Conservation (phyloP, 495 filamentous ascomycete genomes). For the Aspergillus hancockii region DNA sequence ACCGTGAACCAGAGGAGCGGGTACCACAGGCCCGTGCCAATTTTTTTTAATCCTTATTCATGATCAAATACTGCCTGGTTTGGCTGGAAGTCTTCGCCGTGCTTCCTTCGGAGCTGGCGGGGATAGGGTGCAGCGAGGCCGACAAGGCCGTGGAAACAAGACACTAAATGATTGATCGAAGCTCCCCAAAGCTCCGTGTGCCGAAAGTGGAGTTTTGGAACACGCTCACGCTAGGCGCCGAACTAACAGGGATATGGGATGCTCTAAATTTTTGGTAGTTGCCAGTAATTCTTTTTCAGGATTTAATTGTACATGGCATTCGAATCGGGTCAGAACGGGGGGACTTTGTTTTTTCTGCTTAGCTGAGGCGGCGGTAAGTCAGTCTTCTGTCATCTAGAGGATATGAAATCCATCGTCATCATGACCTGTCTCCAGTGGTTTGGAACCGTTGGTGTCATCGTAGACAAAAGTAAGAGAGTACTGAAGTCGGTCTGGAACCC, state of each 20-base stretch:
- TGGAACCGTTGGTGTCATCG: background rate
- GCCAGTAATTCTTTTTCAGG: background rate
- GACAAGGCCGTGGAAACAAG: slow-evolving; percentile 38
- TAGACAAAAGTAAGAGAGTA: background rate
- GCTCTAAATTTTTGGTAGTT: slow-evolving; percentile 10
- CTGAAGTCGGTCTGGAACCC: no score
- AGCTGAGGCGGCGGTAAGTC: background rate
- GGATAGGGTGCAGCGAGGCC: slow-evolving; percentile 29
- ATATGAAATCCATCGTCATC: slow-evolving; percentile 7
- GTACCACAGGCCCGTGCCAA: slow-evolving; percentile 1
- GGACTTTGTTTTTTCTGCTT: no score
- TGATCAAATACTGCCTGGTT: slow-evolving; percentile 13
- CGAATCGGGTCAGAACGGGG: no score
- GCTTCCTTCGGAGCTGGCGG: slow-evolving; percentile 34
- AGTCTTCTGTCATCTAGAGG: background rate
- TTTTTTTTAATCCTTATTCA: slow-evolving; percentile 21
- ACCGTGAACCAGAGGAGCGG: slow-evolving; percentile 7
- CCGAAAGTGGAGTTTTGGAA: slow-evolving; percentile 20
- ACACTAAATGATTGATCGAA: background rate
- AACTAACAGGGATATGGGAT: slow-evolving; percentile 6
- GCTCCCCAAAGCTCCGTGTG: slow-evolving; percentile 23
- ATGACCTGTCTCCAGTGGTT: slow-evolving; percentile 5
- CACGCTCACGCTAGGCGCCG: slow-evolving; percentile 9
- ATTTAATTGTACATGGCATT: no score
- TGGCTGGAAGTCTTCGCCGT: slow-evolving; percentile 22